These are phyloP conservation scores for Porphyrellus cyaneotinctus DNA, from an alignment of 768 basidiomycete genomes.

Conservation along the genomic window DNA sequence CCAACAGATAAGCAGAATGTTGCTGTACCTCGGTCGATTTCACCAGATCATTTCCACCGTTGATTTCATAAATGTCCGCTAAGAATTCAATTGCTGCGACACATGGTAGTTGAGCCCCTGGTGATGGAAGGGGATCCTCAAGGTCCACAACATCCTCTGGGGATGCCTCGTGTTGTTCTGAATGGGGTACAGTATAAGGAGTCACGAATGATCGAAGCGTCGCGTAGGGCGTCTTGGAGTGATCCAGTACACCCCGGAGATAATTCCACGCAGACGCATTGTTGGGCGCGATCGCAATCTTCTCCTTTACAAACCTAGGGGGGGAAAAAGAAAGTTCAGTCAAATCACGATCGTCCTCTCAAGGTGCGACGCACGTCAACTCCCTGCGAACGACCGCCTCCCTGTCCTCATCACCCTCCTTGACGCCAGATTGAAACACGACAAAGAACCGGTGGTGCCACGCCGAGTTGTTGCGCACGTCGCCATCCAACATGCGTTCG, in stretches of 20 bases:
- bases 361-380: slow-evolving; percentile 55
- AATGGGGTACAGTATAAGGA: slow-evolving; percentile 50
- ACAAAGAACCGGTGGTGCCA: slow-evolving; percentile 97
- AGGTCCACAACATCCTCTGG: slow-evolving; percentile 58
- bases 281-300: slow-evolving; percentile 83
- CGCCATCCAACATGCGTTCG: slow-evolving; percentile 62
- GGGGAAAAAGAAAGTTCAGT: background rate
- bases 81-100: slow-evolving; percentile 79
- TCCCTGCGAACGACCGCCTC: slow-evolving; percentile 63
- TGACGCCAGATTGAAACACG: slow-evolving; percentile 64
- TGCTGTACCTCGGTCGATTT: slow-evolving; percentile 48
- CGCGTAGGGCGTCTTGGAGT: slow-evolving; percentile 55
- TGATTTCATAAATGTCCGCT: slow-evolving; percentile 67
- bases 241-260: slow-evolving; percentile 76
- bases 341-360: background rate
- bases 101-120: slow-evolving; percentile 69
- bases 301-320: slow-evolving; percentile 75
- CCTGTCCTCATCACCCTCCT: slow-evolving; percentile 58
- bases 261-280: slow-evolving; percentile 98
- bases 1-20: background rate
- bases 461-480: slow-evolving; percentile 93
- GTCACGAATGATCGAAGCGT: slow-evolving; percentile 54
- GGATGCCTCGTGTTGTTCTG: slow-evolving; percentile 21
- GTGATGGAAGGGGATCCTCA: slow-evolving; percentile 66
- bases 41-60: slow-evolving; percentile 44